These are phyloP conservation scores for Malassezia globosa DNA, from an alignment of 1,284 basidiomycete species.

Conservation along the genomic window DNA sequence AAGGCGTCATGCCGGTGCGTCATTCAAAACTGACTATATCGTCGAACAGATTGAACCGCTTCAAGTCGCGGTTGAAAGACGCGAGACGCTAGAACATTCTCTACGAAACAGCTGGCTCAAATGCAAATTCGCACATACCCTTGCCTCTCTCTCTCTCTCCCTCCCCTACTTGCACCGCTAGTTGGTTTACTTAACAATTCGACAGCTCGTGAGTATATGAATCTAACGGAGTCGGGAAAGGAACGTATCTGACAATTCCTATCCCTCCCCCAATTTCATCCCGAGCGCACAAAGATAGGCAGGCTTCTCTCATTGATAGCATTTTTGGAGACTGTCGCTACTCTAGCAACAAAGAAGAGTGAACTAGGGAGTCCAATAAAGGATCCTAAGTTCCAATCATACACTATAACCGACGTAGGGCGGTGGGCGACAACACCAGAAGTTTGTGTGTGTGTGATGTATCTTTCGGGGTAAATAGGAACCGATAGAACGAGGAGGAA, in stretches of 20 bases:
- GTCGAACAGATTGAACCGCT: constrained; percentile 32
- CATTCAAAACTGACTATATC: no score
- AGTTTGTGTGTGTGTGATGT: no score
- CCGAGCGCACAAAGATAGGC: no score
- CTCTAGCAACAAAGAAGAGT: constrained; percentile 6
- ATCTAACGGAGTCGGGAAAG: no score
- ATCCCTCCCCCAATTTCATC: no score
- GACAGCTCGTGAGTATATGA: no score
- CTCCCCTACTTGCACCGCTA: background rate
- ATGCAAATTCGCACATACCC: no score
- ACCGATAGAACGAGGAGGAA: background rate
- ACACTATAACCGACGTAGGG: constrained; percentile 1
- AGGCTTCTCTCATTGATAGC: constrained; percentile 11
- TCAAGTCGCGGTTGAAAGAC: constrained; percentile 32
- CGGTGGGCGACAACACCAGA: background rate
- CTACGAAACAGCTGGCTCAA: no score
- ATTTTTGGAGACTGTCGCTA: constrained; percentile 12
- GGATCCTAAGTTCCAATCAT: background rate
- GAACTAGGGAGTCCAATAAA: background rate
- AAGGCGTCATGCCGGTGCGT: background rate
- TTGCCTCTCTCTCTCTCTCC: background rate
- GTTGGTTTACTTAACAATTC: background rate
- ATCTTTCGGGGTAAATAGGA: background rate
- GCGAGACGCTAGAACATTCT: constrained; percentile 14
- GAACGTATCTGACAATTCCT: no score